phyloP scores from a whole-genome alignment of 495 filamentous ascomycete genomes.

The Glutinoglossum americanum region DNA sequence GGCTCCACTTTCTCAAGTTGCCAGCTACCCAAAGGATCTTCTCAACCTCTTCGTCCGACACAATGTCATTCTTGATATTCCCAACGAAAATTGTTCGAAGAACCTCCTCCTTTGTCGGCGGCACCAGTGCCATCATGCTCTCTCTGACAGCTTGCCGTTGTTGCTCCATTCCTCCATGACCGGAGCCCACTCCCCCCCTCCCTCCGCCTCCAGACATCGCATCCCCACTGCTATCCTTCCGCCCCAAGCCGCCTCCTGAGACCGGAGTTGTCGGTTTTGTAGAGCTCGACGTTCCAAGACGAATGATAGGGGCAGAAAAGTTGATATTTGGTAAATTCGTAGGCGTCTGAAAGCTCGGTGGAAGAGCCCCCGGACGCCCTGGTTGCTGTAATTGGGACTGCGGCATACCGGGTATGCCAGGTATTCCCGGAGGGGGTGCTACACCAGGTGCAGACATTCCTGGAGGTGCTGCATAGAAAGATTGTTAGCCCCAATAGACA shows the following conservation, averaged over 20 bases:
- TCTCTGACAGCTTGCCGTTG: conserved; percentile 51
- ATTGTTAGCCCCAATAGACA: neutral
- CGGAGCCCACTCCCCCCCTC: conserved; percentile 45
- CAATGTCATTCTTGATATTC: conserved; percentile 55
- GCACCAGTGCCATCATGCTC: conserved; percentile 53
- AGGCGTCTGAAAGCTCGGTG: conserved; percentile 71
- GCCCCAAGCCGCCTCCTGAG: conserved; percentile 13
- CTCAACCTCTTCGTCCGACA: conserved; percentile 68
- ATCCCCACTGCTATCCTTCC: conserved; percentile 22
- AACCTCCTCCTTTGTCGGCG: conserved; percentile 77
- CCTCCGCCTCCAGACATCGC: conserved; percentile 25
- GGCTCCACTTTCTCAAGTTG: conserved; percentile 63
- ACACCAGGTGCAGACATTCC: conserved; percentile 60
- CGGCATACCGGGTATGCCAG: conserved; percentile 51
- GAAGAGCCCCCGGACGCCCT: conserved; percentile 58
- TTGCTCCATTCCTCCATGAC: conserved; percentile 35
- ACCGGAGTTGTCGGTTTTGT: conserved; percentile 39
- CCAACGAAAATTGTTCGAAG: conserved; percentile 78
- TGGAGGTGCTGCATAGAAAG: conserved; percentile 20
- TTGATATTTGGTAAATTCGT: conserved; percentile 94
- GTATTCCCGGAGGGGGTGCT: conserved; percentile 35
- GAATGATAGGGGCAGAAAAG: conserved; percentile 91
- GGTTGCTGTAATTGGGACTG: conserved; percentile 44
- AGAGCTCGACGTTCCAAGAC: conserved; percentile 52
- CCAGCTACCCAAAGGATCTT: conserved; percentile 58